These are phyloP conservation scores for Amanita rimosa DNA, from an alignment of 768 basidiomycete species.

Conservation along the genomic window DNA sequence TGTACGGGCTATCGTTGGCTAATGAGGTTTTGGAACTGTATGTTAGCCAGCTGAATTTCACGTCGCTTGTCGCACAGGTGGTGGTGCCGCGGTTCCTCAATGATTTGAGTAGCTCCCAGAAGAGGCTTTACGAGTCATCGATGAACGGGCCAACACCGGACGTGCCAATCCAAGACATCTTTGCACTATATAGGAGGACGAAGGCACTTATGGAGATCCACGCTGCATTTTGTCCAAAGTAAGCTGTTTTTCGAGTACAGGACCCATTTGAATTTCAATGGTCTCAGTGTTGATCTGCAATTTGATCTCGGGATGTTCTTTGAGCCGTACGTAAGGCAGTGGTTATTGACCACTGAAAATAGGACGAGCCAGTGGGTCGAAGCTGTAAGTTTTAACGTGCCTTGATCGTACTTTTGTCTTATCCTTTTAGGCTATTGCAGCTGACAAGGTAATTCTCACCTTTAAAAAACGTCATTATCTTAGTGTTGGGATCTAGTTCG, in stretches of 20 bases:
- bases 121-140: slow-evolving; percentile 69
- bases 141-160: slow-evolving; percentile 83
- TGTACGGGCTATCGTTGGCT: background rate
- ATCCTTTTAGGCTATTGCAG: slow-evolving; percentile 54
- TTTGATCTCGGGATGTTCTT: slow-evolving; percentile 76
- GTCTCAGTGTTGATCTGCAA: slow-evolving; percentile 36
- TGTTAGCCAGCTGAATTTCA: slow-evolving; percentile 58
- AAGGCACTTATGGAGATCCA: slow-evolving; percentile 73
- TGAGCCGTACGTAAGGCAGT: slow-evolving; percentile 78
- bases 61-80: slow-evolving; percentile 61
- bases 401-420: background rate
- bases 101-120: slow-evolving; percentile 60
- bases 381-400: slow-evolving; percentile 41
- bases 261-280: background rate
- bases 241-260: slow-evolving; percentile 15
- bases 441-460: slow-evolving; percentile 53
- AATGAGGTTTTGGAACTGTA: slow-evolving; percentile 1
- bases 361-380: slow-evolving; percentile 95
- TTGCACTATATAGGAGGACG: slow-evolving; percentile 72
- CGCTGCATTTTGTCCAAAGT: slow-evolving; percentile 73
- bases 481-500: slow-evolving; percentile 35
- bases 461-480: background rate
- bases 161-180: slow-evolving; percentile 83
- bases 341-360: slow-evolving; percentile 79
- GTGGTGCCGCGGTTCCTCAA: slow-evolving; percentile 52